Base-by-base conservation (phyloP, 768 basidiomycete species). In the Termitomyces sp. region DNA sequence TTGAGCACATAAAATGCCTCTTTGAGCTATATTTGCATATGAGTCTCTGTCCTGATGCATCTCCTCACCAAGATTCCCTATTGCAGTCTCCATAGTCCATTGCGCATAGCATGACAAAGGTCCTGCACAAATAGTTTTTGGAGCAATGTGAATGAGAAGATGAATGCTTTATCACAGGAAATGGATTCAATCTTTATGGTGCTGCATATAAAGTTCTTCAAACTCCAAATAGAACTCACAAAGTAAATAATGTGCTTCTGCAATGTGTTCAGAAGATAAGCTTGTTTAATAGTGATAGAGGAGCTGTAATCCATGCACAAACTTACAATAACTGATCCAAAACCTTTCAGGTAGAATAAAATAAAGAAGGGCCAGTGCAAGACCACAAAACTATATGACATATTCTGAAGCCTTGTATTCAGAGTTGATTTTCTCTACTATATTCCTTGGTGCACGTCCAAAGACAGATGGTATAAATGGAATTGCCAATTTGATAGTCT, bases 381-480 rank as follows among this genome's bases (percentile, higher is more conserved):
- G 56, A 6, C 66, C 62, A 54, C 53, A 70, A 11, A 72, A 31
- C 34, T 69, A 72, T 11, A 66, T 31, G 4, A 29, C 29, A 29
- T 29, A 29, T 7, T 29, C 29, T 7, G 29, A 29, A 29, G 29
- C 29, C 29, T 29, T 29, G 29, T 29, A 29, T 29, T 68, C 68
- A 23, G 63, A 66, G 35, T 63, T 66, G 19, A 72, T 62, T 45
- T 73, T 73, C 29, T 68, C 59, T 9, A 68, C 66, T 21, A 66
- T 66, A 52, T 75, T 72, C 0, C 69, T 63, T 5, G 72, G 73
- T 25, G 70, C 62, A 2, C 59, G 46, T 34, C 67, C 63, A 63
- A 71, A 72, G 1, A 64, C 69, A 0, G 47, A 51, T n/a, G 60
- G 59, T 17, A 63, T 32, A 53, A 50, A 60, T 47, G 53, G 52